These are phyloP conservation scores for Fagopyrum esculentum DNA, from an alignment of 148 eudicot species.

Conservation along the genomic window DNA sequence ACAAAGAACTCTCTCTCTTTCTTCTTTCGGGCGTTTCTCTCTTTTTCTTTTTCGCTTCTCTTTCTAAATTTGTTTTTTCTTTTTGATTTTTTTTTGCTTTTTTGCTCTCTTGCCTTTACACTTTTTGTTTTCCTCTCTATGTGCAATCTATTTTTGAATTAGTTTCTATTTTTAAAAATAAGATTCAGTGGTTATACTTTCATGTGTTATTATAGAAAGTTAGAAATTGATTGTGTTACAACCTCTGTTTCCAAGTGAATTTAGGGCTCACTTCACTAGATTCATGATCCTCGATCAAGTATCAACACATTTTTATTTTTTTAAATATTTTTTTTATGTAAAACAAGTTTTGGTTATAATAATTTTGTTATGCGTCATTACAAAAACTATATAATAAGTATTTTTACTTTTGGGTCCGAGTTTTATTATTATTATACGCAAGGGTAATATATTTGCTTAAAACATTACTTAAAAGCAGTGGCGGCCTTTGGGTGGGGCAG, in stretches of 20 bases:
- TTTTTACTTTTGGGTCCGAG: no score
- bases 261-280: not conserved
- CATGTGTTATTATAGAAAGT: not conserved
- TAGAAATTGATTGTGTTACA: not conserved
- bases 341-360: not conserved
- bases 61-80: not conserved
- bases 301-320: no score
- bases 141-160: not conserved
- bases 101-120: not conserved
- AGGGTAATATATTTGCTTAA: no score
- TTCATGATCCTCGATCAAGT: not conserved
- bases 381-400: no score
- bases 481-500: no score
- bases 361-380: no score
- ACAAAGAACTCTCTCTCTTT: constrained; percentile 4
- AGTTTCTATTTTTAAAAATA: constrained; percentile 1
- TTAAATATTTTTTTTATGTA: no score
- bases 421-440: no score
- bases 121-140: not conserved
- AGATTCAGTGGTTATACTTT: not conserved
- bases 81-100: not conserved
- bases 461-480: no score
- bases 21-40: not conserved
- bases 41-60: not conserved
- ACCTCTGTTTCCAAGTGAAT: not conserved